Conservation (phyloP, 768 basidiomycete species). For the Boletus bicolor region DNA sequence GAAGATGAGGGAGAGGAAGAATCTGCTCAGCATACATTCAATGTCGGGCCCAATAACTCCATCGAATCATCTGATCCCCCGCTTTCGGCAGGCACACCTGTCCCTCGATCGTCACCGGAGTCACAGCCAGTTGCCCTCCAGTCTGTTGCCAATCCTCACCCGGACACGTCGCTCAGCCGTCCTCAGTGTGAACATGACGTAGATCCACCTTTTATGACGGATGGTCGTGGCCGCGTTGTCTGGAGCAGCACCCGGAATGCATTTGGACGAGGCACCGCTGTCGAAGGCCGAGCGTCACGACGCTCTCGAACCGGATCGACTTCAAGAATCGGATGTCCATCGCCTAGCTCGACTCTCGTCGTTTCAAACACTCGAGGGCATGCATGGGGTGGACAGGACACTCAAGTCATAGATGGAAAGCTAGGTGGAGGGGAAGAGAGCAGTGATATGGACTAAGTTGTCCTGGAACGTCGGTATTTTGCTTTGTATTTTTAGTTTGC, state of each 20-base stretch:
- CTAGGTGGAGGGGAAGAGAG: constrained; percentile 11
- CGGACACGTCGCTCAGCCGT: constrained; percentile 6
- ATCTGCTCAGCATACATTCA: not conserved
- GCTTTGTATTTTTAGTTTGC: constrained; percentile 12
- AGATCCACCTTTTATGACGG: constrained; percentile 58
- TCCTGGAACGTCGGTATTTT: not conserved
- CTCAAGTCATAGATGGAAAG: constrained; percentile 17
- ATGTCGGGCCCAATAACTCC: not conserved
- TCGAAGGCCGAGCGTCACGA: constrained; percentile 23
- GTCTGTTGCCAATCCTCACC: not conserved
- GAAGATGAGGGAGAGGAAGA: constrained; percentile 23
- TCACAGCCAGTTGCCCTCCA: not conserved
- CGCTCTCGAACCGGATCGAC: constrained; percentile 22
- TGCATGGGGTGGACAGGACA: constrained; percentile 21
- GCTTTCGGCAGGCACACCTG: not conserved
- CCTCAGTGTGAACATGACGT: constrained; percentile 32
- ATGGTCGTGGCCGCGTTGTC: constrained; percentile 62
- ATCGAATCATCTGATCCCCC: not conserved
- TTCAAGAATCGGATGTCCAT: constrained; percentile 17
- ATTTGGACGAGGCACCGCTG: constrained; percentile 14
- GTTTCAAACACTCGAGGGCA: constrained; percentile 16
- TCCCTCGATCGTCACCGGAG: not conserved
- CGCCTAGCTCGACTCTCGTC: constrained; percentile 6
- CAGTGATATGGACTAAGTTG: constrained; percentile 10
- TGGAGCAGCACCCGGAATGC: constrained; percentile 33